Evolutionary conservation across 2,329 filamentous ascomycete genomes (phyloP).

Genomic region (Arthroderma sp.): DNA sequence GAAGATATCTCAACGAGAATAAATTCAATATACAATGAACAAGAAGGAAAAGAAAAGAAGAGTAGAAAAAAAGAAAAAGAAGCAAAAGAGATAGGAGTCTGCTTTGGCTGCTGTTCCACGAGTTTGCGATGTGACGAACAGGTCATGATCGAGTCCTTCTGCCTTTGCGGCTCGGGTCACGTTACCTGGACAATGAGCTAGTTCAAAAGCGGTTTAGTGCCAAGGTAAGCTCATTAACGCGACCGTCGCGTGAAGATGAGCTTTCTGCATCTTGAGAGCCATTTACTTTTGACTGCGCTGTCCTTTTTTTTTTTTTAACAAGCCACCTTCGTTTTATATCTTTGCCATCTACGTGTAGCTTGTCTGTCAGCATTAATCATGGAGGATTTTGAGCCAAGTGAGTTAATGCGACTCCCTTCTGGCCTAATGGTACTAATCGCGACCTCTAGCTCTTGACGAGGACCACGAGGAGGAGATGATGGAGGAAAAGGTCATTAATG

Average conservation of each 20-base stretch:
- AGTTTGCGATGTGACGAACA: too few relatives aligned
- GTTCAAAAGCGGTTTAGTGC: too few relatives aligned
- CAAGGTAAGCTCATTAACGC: too few relatives aligned
- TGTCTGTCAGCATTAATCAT: not conserved
- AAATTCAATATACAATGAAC: not conserved
- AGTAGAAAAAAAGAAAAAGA: conserved; percentile 9
- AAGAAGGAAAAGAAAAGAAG: conserved; percentile 10
- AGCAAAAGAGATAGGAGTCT: conserved; percentile 5
- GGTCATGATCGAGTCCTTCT: too few relatives aligned
- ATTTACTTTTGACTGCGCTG: too few relatives aligned
- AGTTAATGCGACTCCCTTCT: not conserved
- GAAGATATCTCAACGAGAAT: not conserved
- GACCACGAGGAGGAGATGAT: conserved; percentile 58
- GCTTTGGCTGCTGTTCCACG: too few relatives aligned
- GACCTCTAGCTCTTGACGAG: conserved; percentile 15
- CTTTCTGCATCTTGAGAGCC: too few relatives aligned
- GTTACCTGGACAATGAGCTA: not conserved
- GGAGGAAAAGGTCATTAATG: conserved; percentile 85
- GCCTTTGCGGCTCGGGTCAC: not conserved
- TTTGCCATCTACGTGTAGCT: too few relatives aligned
- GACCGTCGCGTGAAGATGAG: too few relatives aligned
- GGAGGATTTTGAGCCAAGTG: conserved; percentile 5
- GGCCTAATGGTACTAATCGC: not conserved
- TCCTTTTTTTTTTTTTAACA: too few relatives aligned
- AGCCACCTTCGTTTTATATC: too few relatives aligned